Conservation (phyloP, 306 rosid genomes). For the Dryas drummondii region DNA sequence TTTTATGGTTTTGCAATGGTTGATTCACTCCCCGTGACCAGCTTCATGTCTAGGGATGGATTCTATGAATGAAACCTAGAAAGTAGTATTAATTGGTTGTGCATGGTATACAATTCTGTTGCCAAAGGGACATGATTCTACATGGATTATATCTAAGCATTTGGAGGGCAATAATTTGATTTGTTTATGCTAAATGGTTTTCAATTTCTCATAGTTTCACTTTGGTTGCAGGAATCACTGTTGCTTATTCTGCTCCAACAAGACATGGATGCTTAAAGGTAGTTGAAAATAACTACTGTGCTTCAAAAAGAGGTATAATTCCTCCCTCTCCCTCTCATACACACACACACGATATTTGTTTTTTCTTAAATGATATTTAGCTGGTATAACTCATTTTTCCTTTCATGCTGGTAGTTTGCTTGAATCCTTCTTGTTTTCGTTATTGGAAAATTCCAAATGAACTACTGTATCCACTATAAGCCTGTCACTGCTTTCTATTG, state of each 20-base stretch:
- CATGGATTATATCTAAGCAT: conserved; percentile 2
- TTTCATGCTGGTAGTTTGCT: neutral
- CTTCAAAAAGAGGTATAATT: conserved; percentile 78
- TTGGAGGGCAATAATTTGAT: neutral
- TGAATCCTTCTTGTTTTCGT: neutral
- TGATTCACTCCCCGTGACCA: neutral
- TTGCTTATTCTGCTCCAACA: conserved; percentile 79
- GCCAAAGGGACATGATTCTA: conserved; percentile 15
- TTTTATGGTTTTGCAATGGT: neutral
- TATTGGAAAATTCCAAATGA: neutral
- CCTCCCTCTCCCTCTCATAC: conserved; percentile 9
- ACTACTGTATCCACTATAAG: neutral
- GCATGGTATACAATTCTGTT: neutral
- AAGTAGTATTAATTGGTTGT: neutral
- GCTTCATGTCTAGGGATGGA: neutral
- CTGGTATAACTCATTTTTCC: neutral
- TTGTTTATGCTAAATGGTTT: conserved; percentile 23
- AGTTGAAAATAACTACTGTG: conserved; percentile 90
- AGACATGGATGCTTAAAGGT: conserved; percentile 90
- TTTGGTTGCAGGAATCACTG: conserved; percentile 62
- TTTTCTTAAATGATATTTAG: neutral
- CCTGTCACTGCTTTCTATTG: neutral
- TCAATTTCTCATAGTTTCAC: conserved; percentile 15
- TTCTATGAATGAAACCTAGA: neutral
- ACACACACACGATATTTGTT: neutral